phyloP scores from a whole-genome alignment of 352 stramenopile species.

The Phytopythium boreale region DNA sequence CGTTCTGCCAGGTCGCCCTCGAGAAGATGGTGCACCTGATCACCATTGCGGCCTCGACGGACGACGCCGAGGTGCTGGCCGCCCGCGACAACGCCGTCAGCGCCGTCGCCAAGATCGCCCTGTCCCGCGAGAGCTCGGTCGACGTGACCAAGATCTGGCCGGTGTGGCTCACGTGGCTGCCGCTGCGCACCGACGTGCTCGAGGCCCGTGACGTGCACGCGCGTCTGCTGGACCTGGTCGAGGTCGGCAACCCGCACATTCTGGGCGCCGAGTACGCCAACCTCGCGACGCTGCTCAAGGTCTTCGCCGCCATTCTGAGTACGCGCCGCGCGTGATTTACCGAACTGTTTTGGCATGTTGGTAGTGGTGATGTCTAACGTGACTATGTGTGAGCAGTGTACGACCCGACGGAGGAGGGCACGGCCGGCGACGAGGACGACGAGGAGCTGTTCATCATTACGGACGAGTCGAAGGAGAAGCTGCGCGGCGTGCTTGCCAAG shows the following conservation, averaged over 20 bases:
- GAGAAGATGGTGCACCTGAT: constrained; percentile 76
- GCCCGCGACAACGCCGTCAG: constrained; percentile 82
- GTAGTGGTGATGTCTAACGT: constrained; percentile 13
- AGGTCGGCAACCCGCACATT: constrained; percentile 50
- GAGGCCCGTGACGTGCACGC: constrained; percentile 77
- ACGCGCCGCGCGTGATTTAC: constrained; percentile 1
- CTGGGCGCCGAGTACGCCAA: constrained; percentile 68
- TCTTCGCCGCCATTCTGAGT: constrained; percentile 61
- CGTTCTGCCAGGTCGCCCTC: constrained; percentile 59
- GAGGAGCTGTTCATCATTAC: constrained; percentile 73
- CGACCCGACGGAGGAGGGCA: constrained; percentile 52
- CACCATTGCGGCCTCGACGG: constrained; percentile 38
- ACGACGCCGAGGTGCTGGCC: constrained; percentile 59
- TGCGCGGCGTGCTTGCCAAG: constrained; percentile 57
- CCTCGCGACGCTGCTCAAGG: constrained; percentile 63
- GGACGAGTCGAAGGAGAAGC: constrained; percentile 49
- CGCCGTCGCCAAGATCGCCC: constrained; percentile 77
- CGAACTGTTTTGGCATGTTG: neutral
- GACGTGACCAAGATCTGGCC: constrained; percentile 65
- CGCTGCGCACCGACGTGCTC: constrained; percentile 72
- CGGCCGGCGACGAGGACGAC: constrained; percentile 50
- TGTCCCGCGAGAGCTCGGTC: constrained; percentile 49
- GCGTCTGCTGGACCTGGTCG: constrained; percentile 65
- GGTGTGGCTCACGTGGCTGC: constrained; percentile 80
- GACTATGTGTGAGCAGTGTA: constrained; percentile 37